A percentile compares a stretch with the other conserved stretches of the same genome.
phyloP scores from a whole-genome alignment of 345 rosid genomes.

The Cochlearia excelsa region DNA sequence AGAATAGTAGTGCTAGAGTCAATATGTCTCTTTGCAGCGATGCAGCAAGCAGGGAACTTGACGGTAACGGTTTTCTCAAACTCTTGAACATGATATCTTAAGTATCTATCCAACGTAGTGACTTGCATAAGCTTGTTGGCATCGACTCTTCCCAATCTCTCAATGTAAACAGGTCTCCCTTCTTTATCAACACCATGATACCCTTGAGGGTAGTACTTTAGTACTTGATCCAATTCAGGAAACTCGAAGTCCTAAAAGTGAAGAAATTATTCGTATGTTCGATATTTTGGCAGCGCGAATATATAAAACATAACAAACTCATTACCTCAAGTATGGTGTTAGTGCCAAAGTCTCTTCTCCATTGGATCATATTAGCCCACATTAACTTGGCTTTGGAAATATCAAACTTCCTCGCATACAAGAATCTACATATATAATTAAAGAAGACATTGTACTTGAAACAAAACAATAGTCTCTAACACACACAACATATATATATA shows the following conservation, averaged over 20 bases:
- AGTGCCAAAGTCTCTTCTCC: slow-evolving; percentile 79
- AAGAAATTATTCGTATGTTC: neutral
- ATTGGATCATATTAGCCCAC: slow-evolving; percentile 89
- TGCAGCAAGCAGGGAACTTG: slow-evolving; percentile 83
- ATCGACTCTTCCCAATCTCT: slow-evolving; percentile 77
- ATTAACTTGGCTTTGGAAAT: slow-evolving; percentile 63
- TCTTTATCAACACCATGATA: no score
- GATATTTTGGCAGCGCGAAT: no score
- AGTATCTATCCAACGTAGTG: slow-evolving; percentile 69
- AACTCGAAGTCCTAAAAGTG: slow-evolving; percentile 72
- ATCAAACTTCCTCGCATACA: slow-evolving; percentile 83
- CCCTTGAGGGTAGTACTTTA: slow-evolving; percentile 41
- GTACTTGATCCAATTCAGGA: slow-evolving; percentile 69
- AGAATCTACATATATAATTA: slow-evolving; percentile 52
- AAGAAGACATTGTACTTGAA: neutral
- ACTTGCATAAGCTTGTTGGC: slow-evolving; percentile 73
- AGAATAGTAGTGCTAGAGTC: slow-evolving; percentile 30
- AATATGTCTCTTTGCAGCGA: slow-evolving; percentile 78
- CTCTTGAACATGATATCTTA: slow-evolving; percentile 82
- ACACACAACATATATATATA: no score
- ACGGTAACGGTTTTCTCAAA: slow-evolving; percentile 70
- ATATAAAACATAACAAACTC: neutral
- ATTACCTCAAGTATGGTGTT: slow-evolving; percentile 80
- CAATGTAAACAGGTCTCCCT: slow-evolving; percentile 11
- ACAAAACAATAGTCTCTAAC: no score